phyloP scores from a whole-genome alignment of 2,329 filamentous ascomycete species.

The Shiraia bambusicola region DNA sequence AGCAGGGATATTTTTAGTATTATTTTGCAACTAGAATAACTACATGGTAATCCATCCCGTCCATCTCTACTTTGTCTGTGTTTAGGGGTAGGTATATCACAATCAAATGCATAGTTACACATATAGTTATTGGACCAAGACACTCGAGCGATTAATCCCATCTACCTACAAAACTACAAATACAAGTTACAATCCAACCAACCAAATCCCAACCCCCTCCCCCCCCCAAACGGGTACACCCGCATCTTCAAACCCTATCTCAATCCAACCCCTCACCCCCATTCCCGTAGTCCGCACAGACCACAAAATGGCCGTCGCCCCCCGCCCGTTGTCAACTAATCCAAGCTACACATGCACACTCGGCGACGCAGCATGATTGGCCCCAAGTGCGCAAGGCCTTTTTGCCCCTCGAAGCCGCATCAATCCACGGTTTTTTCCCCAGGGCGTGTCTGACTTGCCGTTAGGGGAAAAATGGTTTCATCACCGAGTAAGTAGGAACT shows the following conservation, averaged over 20 bases:
- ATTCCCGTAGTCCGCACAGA: not conserved
- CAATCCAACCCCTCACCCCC: not conserved
- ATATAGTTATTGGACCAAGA: too few species aligned
- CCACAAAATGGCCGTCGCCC: not conserved
- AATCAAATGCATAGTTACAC: too few species aligned
- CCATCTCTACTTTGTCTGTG: too few species aligned
- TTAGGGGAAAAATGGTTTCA: constrained; percentile 2
- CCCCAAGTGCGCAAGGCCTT: constrained; percentile 12
- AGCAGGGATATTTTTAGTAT: too few species aligned
- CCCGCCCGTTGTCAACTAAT: constrained; percentile 8
- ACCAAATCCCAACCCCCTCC: too few species aligned
- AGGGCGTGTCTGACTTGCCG: not conserved
- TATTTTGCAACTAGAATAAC: too few species aligned
- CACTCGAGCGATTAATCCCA: too few species aligned
- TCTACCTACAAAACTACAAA: too few species aligned
- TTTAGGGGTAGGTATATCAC: too few species aligned
- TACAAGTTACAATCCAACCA: too few species aligned
- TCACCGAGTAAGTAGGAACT: too few species aligned
- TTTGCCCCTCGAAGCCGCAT: constrained; percentile 5
- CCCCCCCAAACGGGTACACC: not conserved
- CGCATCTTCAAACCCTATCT: not conserved
- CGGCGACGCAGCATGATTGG: constrained; percentile 8
- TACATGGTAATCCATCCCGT: too few species aligned
- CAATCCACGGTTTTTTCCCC: not conserved
- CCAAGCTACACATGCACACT: constrained; percentile 9